Percentiles rank a stretch among this genome's conserved stretches.
Conservation (phyloP, 164 flowering plant genomes). For the Buxus sempervirens region DNA sequence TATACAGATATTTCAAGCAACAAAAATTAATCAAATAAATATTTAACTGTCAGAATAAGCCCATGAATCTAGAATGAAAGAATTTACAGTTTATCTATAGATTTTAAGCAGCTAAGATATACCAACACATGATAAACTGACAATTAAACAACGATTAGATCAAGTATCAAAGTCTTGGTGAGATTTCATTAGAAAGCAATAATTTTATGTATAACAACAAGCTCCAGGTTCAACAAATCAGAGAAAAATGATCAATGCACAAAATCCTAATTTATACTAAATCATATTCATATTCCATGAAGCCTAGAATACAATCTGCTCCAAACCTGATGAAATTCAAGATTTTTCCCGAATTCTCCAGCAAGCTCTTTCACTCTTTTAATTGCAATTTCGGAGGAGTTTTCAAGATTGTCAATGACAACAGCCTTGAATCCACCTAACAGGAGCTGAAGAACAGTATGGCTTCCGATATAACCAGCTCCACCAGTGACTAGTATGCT, state of each 20-base stretch:
- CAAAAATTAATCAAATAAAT: neutral
- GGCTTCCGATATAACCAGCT: constrained; percentile 94
- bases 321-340: constrained; percentile 67
- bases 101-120: neutral
- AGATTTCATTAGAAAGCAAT: too few relatives aligned
- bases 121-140: neutral
- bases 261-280: neutral
- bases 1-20: neutral
- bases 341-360: constrained; percentile 55
- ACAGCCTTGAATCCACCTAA: constrained; percentile 59
- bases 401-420: constrained; percentile 82
- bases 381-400: constrained; percentile 66
- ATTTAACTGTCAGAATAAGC: neutral
- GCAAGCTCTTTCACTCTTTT: constrained; percentile 67
- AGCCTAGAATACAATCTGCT: neutral
- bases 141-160: neutral
- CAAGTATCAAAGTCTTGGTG: too few relatives aligned
- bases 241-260: neutral
- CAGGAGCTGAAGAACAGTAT: constrained; percentile 85
- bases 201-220: neutral
- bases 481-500: constrained; percentile 91
- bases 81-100: neutral
- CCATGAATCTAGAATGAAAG: neutral
- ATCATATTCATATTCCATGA: neutral
- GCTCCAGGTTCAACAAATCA: neutral